Evolutionary conservation across 768 basidiomycete species (phyloP).

Genomic region (Artomyces pyxidatus): DNA sequence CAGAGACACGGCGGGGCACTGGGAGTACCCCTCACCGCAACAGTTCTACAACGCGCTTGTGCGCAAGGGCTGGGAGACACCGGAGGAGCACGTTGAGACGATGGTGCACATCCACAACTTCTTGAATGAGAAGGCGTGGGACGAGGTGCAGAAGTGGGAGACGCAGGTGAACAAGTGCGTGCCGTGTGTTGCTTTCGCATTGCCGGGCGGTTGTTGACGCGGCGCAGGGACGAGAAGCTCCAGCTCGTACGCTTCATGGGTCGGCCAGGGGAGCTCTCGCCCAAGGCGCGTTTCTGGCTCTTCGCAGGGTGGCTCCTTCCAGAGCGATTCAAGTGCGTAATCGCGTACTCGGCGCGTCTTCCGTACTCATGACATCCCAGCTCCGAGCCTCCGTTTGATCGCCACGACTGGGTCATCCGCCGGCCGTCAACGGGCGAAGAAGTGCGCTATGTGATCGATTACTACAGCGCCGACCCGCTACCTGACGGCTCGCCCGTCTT

Average conservation of each 20-base stretch:
- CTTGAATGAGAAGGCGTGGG: conserved; percentile 94
- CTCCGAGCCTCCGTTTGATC: conserved; percentile 87
- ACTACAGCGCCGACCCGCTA: conserved; percentile 89
- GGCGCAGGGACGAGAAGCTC: conserved; percentile 51
- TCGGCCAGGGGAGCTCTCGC: conserved; percentile 86
- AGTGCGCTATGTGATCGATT: conserved; percentile 96
- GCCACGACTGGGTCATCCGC: conserved; percentile 92
- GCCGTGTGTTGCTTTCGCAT: neutral
- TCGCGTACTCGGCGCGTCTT: neutral
- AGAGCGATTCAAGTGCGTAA: conserved; percentile 73
- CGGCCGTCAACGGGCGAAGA: conserved; percentile 73
- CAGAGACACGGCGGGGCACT: conserved; percentile 46
- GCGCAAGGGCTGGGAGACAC: conserved; percentile 95
- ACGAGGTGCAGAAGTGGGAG: conserved; percentile 93
- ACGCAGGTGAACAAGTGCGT: conserved; percentile 54
- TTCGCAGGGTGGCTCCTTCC: conserved; percentile 88
- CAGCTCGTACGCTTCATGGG: conserved; percentile 83
- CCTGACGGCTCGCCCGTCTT: conserved; percentile 92
- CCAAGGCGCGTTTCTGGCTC: conserved; percentile 85
- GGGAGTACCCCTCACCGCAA: conserved; percentile 97
- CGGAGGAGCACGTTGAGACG: conserved; percentile 89
- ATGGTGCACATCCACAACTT: conserved; percentile 99
- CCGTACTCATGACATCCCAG: conserved; percentile 31
- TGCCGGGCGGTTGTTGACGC: neutral
- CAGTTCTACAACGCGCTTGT: conserved; percentile 98